Conservation (phyloP, 495 filamentous ascomycete genomes). For the Cairneyella variabilis region DNA sequence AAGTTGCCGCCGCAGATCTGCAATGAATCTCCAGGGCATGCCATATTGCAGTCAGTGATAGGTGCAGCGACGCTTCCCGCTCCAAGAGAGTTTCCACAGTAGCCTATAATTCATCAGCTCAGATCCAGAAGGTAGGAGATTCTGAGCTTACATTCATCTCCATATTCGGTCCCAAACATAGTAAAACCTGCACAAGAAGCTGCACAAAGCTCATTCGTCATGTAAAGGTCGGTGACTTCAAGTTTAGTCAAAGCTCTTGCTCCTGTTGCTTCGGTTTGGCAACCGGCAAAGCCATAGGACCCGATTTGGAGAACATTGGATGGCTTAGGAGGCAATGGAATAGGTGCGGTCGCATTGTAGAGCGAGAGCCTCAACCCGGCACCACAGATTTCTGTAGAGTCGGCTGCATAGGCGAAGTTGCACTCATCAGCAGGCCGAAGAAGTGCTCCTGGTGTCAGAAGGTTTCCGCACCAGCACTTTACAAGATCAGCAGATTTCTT, state of each 20-base stretch:
- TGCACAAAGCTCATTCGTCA: slow-evolving; percentile 34
- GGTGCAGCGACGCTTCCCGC: background rate
- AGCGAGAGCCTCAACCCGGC: background rate
- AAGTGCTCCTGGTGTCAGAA: background rate
- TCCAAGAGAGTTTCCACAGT: background rate
- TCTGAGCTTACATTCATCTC: slow-evolving; percentile 17
- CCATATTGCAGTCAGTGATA: background rate
- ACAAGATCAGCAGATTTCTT: background rate
- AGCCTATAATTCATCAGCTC: background rate
- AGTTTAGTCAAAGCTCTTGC: background rate
- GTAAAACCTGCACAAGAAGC: slow-evolving; percentile 26
- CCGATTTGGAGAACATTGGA: slow-evolving; percentile 24
- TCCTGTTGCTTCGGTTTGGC: slow-evolving; percentile 14
- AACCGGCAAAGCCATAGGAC: slow-evolving; percentile 2
- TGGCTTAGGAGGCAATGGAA: background rate
- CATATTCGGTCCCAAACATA: slow-evolving; percentile 36
- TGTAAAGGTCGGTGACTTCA: slow-evolving; percentile 8
- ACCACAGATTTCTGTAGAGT: background rate
- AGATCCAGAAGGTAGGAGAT: background rate
- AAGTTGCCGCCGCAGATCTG: background rate
- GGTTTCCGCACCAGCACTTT: slow-evolving; percentile 4
- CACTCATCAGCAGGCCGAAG: background rate
- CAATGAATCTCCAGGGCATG: background rate
- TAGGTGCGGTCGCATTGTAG: background rate
- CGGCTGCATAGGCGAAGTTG: background rate